These are phyloP conservation scores for Corymbia calophylla DNA, from an alignment of 441 rosid genomes.

Conservation along the genomic window DNA sequence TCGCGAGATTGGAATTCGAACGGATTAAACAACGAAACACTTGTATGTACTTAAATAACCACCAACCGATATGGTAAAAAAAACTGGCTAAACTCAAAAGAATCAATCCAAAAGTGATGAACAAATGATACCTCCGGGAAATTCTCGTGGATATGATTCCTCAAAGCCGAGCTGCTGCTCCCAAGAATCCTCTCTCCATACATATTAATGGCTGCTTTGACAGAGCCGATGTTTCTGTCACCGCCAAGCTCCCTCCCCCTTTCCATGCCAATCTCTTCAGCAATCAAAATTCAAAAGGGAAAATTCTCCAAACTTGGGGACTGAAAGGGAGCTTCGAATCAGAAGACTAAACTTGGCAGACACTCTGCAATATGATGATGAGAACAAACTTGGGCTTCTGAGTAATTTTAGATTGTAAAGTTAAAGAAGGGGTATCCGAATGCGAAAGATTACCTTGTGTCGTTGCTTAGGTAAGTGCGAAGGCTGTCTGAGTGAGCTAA, in stretches of 20 bases:
- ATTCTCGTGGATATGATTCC: slow-evolving; percentile 26
- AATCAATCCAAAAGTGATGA: neutral
- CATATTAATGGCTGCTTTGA: slow-evolving; percentile 44
- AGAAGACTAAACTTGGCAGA: neutral
- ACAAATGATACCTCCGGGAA: slow-evolving; percentile 22
- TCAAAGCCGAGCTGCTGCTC: slow-evolving; percentile 17
- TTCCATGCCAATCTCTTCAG: slow-evolving; percentile 31
- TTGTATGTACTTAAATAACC: neutral
- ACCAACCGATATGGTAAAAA: neutral
- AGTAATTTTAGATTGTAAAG: neutral
- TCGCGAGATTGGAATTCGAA: neutral
- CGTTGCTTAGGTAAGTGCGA: neutral
- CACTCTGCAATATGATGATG: neutral
- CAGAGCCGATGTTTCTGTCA: slow-evolving; percentile 42
- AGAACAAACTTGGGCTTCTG: neutral
- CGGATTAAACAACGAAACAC: neutral
- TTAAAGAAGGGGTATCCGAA: neutral
- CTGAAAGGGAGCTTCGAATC: neutral
- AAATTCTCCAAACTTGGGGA: neutral
- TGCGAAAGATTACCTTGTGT: neutral
- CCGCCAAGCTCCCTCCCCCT: slow-evolving; percentile 23
- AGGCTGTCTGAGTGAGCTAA: neutral
- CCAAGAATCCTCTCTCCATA: slow-evolving; percentile 45
- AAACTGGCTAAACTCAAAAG: neutral
- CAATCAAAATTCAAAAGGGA: neutral